A percentile compares a stretch with the other conserved stretches of the same genome.
Evolutionary conservation across 768 basidiomycete genomes (phyloP).

Genomic region (Tulasnella sp.): DNA sequence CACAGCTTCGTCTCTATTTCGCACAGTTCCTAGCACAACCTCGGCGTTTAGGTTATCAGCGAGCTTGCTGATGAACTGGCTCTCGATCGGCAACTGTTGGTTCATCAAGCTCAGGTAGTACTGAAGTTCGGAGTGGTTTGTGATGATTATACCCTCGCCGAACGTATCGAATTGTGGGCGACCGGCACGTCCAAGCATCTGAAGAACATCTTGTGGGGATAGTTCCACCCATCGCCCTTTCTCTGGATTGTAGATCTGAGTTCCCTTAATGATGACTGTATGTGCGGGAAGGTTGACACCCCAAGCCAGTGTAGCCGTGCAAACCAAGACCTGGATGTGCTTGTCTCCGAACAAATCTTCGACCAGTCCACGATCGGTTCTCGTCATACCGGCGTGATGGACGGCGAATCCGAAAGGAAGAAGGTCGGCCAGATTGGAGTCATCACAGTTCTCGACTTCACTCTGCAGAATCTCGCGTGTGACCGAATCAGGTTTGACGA

Average conservation of each 20-base stretch:
- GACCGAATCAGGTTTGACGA: constrained; percentile 87
- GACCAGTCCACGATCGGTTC: constrained; percentile 81
- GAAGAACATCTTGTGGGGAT: constrained; percentile 89
- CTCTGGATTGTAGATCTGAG: constrained; percentile 98
- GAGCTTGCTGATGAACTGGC: constrained; percentile 82
- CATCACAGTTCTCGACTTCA: constrained; percentile 74
- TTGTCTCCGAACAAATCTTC: constrained; percentile 93
- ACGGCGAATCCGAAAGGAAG: constrained; percentile 96
- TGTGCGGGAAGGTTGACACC: constrained; percentile 98
- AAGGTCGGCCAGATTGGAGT: constrained; percentile 73
- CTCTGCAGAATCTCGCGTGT: constrained; percentile 80
- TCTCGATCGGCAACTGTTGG: constrained; percentile 95
- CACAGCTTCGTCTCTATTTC: constrained; percentile 93
- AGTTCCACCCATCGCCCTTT: constrained; percentile 97
- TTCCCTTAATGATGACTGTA: constrained; percentile 99
- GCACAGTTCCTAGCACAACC: constrained; percentile 85
- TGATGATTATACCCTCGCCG: constrained; percentile 97
- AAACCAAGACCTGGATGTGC: constrained; percentile 86
- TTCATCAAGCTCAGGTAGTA: constrained; percentile 93
- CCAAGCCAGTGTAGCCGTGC: constrained; percentile 98
- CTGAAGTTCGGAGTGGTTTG: constrained; percentile 92
- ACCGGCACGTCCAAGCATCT: constrained; percentile 97
- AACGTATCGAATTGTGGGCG: constrained; percentile 95
- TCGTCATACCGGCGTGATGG: constrained; percentile 93
- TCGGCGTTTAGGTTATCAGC: constrained; percentile 97